These are phyloP conservation scores for Trametes coccinea DNA, from an alignment of 768 basidiomycete genomes.

Conservation along the genomic window DNA sequence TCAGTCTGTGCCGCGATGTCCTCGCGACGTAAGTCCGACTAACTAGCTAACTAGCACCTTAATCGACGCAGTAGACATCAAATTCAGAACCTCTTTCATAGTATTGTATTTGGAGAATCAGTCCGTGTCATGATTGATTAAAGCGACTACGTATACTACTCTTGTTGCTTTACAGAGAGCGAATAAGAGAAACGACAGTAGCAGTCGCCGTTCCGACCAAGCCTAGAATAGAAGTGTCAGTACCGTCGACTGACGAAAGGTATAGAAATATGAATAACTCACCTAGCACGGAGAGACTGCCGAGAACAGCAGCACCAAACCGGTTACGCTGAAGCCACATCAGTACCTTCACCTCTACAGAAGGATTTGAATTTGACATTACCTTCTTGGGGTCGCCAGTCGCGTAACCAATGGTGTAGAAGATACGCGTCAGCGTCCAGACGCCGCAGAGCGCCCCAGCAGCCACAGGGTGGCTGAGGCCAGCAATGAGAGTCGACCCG, in stretches of 20 bases:
- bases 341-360: not conserved
- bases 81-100: not conserved
- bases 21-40: too few species aligned
- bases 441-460: constrained; percentile 44
- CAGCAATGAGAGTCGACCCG: constrained; percentile 38
- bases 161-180: not conserved
- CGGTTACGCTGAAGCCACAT: constrained; percentile 11
- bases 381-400: constrained; percentile 46
- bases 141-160: not conserved
- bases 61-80: too few species aligned
- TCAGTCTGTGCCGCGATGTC: too few species aligned
- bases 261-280: not conserved
- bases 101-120: not conserved
- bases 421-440: constrained; percentile 42
- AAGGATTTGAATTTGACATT: not conserved
- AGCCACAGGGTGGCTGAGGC: constrained; percentile 41
- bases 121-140: not conserved
- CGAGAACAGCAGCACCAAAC: constrained; percentile 6
- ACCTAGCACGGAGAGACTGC: constrained; percentile 9
- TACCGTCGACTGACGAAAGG: not conserved
- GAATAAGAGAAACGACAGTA: constrained; percentile 6
- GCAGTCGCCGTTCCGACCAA: constrained; percentile 14
- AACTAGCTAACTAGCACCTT: too few species aligned
- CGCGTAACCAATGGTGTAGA: constrained; percentile 50
- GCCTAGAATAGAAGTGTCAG: not conserved